A percentile compares a stretch with the other conserved stretches of the same genome.
These are phyloP conservation scores for Solanum hybrid DNA, from an alignment of 305 asterid genomes.

Conservation along the genomic window DNA sequence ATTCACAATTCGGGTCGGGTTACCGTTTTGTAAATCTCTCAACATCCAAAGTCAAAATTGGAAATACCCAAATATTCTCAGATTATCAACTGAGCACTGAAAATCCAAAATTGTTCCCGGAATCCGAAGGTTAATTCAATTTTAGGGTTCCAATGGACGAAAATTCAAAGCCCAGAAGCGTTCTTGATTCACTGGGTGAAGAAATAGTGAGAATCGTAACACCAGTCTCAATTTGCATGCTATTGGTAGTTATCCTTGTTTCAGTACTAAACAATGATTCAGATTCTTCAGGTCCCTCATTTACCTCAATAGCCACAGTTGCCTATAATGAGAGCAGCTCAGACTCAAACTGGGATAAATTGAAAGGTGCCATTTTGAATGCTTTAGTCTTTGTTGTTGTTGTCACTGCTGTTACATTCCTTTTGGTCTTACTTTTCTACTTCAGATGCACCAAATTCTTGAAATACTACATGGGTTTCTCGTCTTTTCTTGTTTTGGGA, in stretches of 20 bases:
- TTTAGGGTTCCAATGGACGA: constrained; percentile 41
- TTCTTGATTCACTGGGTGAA: constrained; percentile 76
- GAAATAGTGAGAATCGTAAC: constrained; percentile 80
- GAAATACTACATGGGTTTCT: constrained; percentile 97
- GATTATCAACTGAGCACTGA: neutral
- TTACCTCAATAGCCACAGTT: constrained; percentile 61
- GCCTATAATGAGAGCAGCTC: constrained; percentile 69
- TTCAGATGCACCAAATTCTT: constrained; percentile 80
- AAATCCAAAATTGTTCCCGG: neutral
- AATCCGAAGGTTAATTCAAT: neutral
- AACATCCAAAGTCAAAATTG: neutral
- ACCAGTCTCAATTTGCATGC: constrained; percentile 93
- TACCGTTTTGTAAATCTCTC: neutral
- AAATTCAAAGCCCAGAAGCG: constrained; percentile 37
- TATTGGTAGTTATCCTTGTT: constrained; percentile 66
- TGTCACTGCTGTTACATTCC: constrained; percentile 71
- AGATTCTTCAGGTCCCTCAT: constrained; percentile 24
- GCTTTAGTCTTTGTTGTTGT: constrained; percentile 73
- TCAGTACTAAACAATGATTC: constrained; percentile 46
- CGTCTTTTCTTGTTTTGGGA: constrained; percentile 85
- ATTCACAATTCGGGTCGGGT: neutral
- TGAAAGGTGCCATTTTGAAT: constrained; percentile 90
- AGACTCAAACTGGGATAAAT: constrained; percentile 85
- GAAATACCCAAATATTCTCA: neutral
- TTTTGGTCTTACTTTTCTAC: constrained; percentile 78